These are phyloP conservation scores for Tilletia indica DNA, from an alignment of 1,284 basidiomycete species.

Conservation along the genomic window DNA sequence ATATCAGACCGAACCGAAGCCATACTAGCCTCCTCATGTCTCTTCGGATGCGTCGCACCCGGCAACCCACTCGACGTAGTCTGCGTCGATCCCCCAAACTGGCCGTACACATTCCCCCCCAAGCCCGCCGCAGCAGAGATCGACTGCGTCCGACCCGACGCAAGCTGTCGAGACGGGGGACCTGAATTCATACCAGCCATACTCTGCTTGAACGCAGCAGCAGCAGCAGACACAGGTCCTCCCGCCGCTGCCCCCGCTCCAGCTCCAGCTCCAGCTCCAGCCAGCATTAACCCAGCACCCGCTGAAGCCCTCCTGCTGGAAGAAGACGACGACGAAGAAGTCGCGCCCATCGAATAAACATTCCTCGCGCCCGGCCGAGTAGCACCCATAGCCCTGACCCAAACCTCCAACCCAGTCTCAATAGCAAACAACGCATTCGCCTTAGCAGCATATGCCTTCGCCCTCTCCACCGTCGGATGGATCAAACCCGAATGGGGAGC, in stretches of 20 bases:
- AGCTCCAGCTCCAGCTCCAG: not conserved
- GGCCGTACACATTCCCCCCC: not conserved
- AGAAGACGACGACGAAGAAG: not conserved
- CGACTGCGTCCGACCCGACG: constrained; percentile 1
- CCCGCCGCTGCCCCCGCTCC: not conserved
- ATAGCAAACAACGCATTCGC: constrained; percentile 41
- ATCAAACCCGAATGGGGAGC: constrained; percentile 29
- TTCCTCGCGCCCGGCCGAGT: constrained; percentile 16
- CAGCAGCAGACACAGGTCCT: constrained; percentile 8
- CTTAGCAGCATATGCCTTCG: constrained; percentile 39
- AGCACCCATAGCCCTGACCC: constrained; percentile 35
- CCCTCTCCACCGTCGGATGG: constrained; percentile 30
- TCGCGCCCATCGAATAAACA: not conserved
- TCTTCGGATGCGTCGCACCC: constrained; percentile 14
- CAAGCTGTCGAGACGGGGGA: not conserved
- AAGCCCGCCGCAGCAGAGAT: not conserved
- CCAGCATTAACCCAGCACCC: not conserved
- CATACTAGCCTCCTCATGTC: constrained; percentile 38
- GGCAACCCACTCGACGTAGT: not conserved
- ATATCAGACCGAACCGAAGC: constrained; percentile 45
- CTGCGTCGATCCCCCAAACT: not conserved
- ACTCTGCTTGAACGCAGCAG: constrained; percentile 12
- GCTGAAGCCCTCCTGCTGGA: not conserved
- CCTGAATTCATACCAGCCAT: constrained; percentile 2
- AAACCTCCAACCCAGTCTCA: constrained; percentile 36